A percentile compares a stretch with the other conserved stretches of the same genome.
These are phyloP conservation scores for Kluyveromyces dobzhanskii DNA, from an alignment of 805 yeast species.

Conservation along the genomic window DNA sequence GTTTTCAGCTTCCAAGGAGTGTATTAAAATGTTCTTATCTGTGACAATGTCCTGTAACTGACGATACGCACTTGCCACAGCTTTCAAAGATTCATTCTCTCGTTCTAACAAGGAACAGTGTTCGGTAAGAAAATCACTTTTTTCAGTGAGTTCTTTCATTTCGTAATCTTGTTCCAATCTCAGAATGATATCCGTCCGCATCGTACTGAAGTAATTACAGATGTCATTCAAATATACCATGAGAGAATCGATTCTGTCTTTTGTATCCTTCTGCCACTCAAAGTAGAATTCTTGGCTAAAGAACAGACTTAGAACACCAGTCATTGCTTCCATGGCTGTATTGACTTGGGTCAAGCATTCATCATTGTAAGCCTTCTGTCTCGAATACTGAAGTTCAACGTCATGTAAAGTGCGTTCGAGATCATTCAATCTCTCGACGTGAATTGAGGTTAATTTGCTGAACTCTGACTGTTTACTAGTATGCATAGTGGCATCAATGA, in stretches of 20 bases:
- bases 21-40: constrained; percentile 53
- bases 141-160: neutral
- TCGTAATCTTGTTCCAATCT: neutral
- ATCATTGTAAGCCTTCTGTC: neutral
- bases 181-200: neutral
- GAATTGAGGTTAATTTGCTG: neutral
- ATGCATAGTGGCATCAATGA: neutral
- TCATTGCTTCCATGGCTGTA: constrained; percentile 3
- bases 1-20: constrained; percentile 59
- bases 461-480: neutral
- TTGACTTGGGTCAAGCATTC: neutral
- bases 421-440: neutral
- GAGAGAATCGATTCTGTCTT: constrained; percentile 1
- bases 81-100: constrained; percentile 56
- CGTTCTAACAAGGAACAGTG: constrained; percentile 78
- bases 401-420: neutral
- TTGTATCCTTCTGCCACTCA: neutral
- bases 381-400: neutral
- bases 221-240: constrained; percentile 3
- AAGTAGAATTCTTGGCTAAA: neutral
- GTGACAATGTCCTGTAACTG: constrained; percentile 38
- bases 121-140: constrained; percentile 39
- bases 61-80: constrained; percentile 84
- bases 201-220: neutral
- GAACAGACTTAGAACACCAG: neutral